A percentile compares a stretch with the other conserved stretches of the same genome.
These are phyloP conservation scores for Raphanus sativus DNA, from an alignment of 345 rosid species.

Conservation along the genomic window DNA sequence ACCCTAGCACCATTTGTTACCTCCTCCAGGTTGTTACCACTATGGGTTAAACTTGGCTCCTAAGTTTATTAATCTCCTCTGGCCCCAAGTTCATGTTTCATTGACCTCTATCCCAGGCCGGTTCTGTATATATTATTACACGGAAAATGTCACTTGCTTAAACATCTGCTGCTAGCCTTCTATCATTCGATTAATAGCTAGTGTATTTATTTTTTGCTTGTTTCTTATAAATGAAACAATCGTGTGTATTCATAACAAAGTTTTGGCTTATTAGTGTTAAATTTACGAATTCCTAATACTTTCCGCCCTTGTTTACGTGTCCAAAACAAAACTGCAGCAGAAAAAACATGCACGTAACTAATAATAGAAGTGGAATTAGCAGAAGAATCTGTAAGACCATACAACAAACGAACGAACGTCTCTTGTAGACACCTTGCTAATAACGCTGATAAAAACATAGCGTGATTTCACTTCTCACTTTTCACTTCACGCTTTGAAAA, in stretches of 20 bases:
- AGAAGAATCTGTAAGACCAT: neutral
- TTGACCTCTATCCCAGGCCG: neutral
- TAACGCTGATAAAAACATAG: constrained; percentile 24
- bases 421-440: constrained; percentile 14
- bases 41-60: neutral
- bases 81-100: neutral
- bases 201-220: too few relatives aligned
- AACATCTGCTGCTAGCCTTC: too few relatives aligned
- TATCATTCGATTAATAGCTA: too few relatives aligned
- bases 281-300: neutral
- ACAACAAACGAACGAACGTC: constrained; percentile 13
- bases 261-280: neutral
- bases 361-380: neutral
- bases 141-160: too few relatives aligned
- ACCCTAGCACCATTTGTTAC: too few relatives aligned
- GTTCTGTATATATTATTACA: too few relatives aligned
- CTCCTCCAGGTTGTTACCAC: too few relatives aligned
- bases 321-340: neutral
- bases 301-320: neutral
- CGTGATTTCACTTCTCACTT: constrained; percentile 32
- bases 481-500: constrained; percentile 31
- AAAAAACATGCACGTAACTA: constrained; percentile 13
- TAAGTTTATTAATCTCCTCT: neutral
- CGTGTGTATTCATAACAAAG: neutral
- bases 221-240: too few relatives aligned